A percentile compares a stretch with the other conserved stretches of the same genome.
phyloP scores from a whole-genome alignment of 305 asterid species.

The Fraxinus sp. region DNA sequence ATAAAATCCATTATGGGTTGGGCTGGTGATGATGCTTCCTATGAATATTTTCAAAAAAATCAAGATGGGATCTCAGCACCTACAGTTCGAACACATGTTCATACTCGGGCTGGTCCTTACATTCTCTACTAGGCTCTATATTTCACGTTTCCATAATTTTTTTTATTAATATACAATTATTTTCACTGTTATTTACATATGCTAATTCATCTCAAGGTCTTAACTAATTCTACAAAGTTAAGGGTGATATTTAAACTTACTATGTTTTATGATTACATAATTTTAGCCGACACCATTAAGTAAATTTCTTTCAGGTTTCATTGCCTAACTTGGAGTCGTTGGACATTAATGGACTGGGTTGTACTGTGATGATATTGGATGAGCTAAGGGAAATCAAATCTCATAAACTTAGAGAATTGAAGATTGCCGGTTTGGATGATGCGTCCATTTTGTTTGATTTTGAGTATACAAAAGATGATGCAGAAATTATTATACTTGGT shows the following conservation, averaged over 20 bases:
- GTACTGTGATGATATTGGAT: background rate
- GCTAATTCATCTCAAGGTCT: background rate
- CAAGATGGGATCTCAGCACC: background rate
- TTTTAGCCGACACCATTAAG: background rate
- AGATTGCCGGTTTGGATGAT: background rate
- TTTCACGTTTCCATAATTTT: background rate
- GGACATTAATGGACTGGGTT: background rate
- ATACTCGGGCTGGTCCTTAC: background rate
- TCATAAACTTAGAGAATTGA: background rate
- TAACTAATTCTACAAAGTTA: background rate
- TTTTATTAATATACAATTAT: background rate
- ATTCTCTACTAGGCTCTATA: background rate
- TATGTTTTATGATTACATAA: background rate
- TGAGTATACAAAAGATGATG: background rate
- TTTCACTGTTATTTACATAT: background rate
- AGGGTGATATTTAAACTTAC: background rate
- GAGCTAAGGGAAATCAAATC: background rate
- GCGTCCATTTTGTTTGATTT: background rate
- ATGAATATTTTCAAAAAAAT: background rate
- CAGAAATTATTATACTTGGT: background rate
- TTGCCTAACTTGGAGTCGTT: background rate
- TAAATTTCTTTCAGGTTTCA: background rate
- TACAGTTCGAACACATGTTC: background rate
- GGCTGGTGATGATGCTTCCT: background rate
- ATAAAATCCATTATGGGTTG: background rate